Percentiles rank a stretch among this genome's conserved stretches.
Conservation (phyloP, 768 basidiomycete genomes). For the Tubosaeta sp. region DNA sequence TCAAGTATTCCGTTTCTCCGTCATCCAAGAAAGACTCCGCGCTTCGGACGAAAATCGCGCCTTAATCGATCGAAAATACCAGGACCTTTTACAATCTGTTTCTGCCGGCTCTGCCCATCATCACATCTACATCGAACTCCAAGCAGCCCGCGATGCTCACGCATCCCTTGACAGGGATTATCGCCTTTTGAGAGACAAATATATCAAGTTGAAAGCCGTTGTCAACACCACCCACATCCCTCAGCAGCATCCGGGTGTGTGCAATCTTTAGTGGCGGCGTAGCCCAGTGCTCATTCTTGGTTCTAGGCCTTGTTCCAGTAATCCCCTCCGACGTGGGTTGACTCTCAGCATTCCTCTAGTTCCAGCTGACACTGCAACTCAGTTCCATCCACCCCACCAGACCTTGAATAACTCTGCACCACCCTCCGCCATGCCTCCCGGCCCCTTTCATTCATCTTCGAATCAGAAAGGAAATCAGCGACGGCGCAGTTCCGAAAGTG, state of each 20-base stretch:
- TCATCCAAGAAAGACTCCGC: constrained; percentile 27
- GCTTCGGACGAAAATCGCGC: constrained; percentile 16
- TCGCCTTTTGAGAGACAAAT: constrained; percentile 19
- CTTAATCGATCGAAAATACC: constrained; percentile 20
- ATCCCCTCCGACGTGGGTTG: constrained; percentile 11
- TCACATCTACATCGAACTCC: constrained; percentile 18
- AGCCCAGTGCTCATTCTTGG: not conserved
- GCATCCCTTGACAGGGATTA: constrained; percentile 20
- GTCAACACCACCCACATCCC: constrained; percentile 1
- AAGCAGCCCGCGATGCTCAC: constrained; percentile 14
- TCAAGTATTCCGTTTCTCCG: constrained; percentile 15
- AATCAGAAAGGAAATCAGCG: constrained; percentile 7
- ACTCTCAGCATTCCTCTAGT: not conserved
- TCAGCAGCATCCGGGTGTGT: constrained; percentile 9
- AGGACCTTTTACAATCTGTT: constrained; percentile 19
- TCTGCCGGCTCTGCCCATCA: constrained; percentile 14
- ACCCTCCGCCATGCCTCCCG: constrained; percentile 2
- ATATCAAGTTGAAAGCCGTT: constrained; percentile 11
- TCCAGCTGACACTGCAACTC: not conserved
- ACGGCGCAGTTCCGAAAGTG: constrained; percentile 16
- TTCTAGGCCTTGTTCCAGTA: constrained; percentile 1
- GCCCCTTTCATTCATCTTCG: not conserved
- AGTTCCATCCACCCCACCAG: constrained; percentile 6
- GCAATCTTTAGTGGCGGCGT: not conserved
- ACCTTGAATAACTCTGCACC: constrained; percentile 3